phyloP scores from a whole-genome alignment of 2,329 filamentous ascomycete species.

The Aspergillus luchuensis region DNA sequence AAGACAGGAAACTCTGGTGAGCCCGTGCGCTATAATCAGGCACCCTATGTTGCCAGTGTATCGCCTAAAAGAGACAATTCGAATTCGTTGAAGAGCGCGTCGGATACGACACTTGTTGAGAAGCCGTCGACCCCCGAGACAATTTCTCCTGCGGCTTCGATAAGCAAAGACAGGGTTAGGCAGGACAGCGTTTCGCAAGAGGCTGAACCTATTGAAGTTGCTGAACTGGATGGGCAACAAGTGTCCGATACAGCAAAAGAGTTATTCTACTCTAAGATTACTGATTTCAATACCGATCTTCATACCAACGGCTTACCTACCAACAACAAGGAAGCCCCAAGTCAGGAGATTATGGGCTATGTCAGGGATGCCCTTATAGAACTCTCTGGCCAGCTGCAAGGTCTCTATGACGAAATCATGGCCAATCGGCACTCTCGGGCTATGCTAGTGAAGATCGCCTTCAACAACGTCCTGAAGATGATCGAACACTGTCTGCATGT shows the following conservation, averaged over 20 bases:
- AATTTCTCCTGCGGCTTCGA: conserved; percentile 6
- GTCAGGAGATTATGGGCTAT: conserved; percentile 29
- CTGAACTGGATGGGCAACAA: conserved; percentile 40
- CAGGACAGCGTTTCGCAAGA: conserved; percentile 6
- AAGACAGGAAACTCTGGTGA: conserved; percentile 29
- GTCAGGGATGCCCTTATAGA: conserved; percentile 35
- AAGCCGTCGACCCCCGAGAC: background rate
- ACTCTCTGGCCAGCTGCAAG: conserved; percentile 31
- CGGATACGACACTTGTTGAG: conserved; percentile 6
- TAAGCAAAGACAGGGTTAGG: conserved; percentile 4
- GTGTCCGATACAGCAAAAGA: conserved; percentile 22
- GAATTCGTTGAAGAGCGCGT: conserved; percentile 12
- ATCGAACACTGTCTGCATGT: conserved; percentile 35
- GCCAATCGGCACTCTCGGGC: conserved; percentile 28
- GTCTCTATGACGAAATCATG: conserved; percentile 22
- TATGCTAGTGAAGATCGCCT: conserved; percentile 20
- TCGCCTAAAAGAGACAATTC: conserved; percentile 6
- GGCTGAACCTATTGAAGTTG: conserved; percentile 31
- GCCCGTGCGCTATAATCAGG: conserved; percentile 20
- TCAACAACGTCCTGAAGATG: conserved; percentile 34
- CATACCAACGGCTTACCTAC: conserved; percentile 9
- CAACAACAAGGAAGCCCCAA: conserved; percentile 18
- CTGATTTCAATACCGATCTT: conserved; percentile 23
- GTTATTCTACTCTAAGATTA: conserved; percentile 23
- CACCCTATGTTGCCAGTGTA: conserved; percentile 1